Evolutionary conservation across 345 rosid genomes (phyloP).

Genomic region (Brassica cretica): DNA sequence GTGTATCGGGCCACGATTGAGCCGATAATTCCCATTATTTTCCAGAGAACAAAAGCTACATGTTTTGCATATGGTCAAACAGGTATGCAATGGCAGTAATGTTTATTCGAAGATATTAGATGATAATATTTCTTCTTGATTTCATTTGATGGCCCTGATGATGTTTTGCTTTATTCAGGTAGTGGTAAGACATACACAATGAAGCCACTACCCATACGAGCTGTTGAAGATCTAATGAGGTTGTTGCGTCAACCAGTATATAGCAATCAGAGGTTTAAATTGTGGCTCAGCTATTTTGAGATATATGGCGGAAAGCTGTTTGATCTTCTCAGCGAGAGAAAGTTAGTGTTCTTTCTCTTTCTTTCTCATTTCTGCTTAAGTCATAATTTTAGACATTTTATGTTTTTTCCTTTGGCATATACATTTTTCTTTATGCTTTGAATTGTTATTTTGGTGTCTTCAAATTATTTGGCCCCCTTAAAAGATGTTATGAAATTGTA

Average conservation of each 20-base stretch:
- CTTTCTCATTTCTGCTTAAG: neutral
- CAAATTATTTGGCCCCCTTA: neutral
- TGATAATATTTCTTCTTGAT: constrained; percentile 6
- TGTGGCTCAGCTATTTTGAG: constrained; percentile 98
- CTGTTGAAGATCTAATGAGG: constrained; percentile 85
- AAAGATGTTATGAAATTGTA: neutral
- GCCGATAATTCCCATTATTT: constrained; percentile 92
- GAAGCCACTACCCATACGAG: constrained; percentile 94
- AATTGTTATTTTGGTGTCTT: neutral
- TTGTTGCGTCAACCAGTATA: constrained; percentile 87
- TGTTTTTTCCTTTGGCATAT: constrained; percentile 9
- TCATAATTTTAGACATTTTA: neutral
- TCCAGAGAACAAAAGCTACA: constrained; percentile 98
- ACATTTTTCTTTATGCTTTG: neutral
- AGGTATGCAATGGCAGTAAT: constrained; percentile 48
- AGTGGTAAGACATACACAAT: constrained; percentile 98
- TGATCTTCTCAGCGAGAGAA: constrained; percentile 93
- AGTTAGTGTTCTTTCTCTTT: constrained; percentile 51
- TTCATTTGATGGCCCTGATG: constrained; percentile 18
- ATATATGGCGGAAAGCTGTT: constrained; percentile 97
- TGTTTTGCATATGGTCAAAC: constrained; percentile 99
- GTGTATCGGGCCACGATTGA: constrained; percentile 87
- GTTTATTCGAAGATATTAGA: constrained; percentile 8
- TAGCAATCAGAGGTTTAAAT: constrained; percentile 75
- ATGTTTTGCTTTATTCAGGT: constrained; percentile 51